Evolutionary conservation across 345 rosid genomes (phyloP).

Genomic region (Jatropha curcas): DNA sequence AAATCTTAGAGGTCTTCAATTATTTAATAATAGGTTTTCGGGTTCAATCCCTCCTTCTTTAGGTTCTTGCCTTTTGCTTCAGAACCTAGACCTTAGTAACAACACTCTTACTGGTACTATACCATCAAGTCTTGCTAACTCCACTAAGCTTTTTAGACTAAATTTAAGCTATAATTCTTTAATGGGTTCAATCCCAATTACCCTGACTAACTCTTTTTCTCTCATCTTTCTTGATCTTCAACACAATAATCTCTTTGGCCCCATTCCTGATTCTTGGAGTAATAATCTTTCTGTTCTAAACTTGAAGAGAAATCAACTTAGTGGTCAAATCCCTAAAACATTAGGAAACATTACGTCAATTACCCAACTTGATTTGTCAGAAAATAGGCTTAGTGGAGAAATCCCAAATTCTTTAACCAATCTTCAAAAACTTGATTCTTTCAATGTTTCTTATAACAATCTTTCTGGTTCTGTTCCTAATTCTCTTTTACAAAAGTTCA

Average conservation of each 20-base stretch:
- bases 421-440: slow-evolving; percentile 2
- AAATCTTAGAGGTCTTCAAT: slow-evolving; percentile 29
- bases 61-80: slow-evolving; percentile 67
- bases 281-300: slow-evolving; percentile 17
- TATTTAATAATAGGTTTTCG: slow-evolving; percentile 22
- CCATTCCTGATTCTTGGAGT: slow-evolving; percentile 55
- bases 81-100: slow-evolving; percentile 52
- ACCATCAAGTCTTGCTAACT: slow-evolving; percentile 22
- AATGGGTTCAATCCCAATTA: slow-evolving; percentile 55
- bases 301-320: slow-evolving; percentile 20
- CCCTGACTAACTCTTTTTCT: slow-evolving; percentile 47
- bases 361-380: slow-evolving; percentile 20
- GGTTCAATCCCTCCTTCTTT: slow-evolving; percentile 62
- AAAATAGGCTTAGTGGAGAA: slow-evolving; percentile 23
- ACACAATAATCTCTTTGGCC: slow-evolving; percentile 75
- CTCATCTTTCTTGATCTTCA: slow-evolving; percentile 68
- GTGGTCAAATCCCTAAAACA: slow-evolving; percentile 19
- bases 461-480: slow-evolving; percentile 29
- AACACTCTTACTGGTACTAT: slow-evolving; percentile 22
- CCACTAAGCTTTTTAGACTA: slow-evolving; percentile 35
- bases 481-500: slow-evolving; percentile 20
- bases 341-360: slow-evolving; percentile 25
- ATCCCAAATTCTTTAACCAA: slow-evolving; percentile 23
- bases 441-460: slow-evolving; percentile 31
- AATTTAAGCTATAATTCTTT: slow-evolving; percentile 72